Percentiles rank a stretch among this genome's conserved stretches.
Evolutionary conservation across 2,329 filamentous ascomycete genomes (phyloP).

Genomic region (Hypoxylon sp.): DNA sequence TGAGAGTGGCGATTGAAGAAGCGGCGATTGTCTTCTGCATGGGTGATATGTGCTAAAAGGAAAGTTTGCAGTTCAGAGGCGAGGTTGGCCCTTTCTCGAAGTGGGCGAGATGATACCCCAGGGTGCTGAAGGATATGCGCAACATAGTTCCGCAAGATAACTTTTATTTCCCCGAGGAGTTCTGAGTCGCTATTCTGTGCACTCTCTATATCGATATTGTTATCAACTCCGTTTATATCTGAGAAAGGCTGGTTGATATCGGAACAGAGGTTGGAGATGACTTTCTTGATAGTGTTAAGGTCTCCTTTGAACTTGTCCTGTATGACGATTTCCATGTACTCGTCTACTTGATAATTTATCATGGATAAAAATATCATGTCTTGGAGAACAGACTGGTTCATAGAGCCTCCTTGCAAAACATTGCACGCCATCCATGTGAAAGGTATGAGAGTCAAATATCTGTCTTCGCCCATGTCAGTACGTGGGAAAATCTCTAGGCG

Average conservation of each 20-base stretch:
- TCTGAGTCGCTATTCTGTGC: background rate
- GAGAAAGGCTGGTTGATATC: no score
- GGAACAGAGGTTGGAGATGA: background rate
- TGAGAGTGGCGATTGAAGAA: background rate
- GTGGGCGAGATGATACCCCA: background rate
- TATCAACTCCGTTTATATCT: background rate
- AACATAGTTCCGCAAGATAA: background rate
- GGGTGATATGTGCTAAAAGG: constrained; percentile 19
- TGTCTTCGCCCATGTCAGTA: constrained; percentile 3
- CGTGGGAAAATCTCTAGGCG: constrained; percentile 24
- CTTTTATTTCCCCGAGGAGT: background rate
- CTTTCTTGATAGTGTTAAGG: background rate
- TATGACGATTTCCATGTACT: constrained; percentile 22
- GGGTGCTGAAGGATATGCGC: constrained; percentile 7
- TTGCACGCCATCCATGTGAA: constrained; percentile 14
- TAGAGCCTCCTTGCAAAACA: background rate
- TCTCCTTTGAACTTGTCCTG: background rate
- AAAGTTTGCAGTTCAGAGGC: constrained; percentile 21
- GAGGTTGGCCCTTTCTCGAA: background rate
- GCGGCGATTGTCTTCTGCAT: constrained; percentile 20
- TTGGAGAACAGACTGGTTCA: background rate
- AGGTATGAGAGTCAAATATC: constrained; percentile 20
- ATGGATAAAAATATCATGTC: constrained; percentile 27
- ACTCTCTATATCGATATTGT: background rate
- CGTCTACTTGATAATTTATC: constrained; percentile 24